Evolutionary conservation across 2,329 filamentous ascomycete genomes (phyloP), one percentile per base, ranked within the genome.

Genomic region (Fusarium avenaceum): DNA sequence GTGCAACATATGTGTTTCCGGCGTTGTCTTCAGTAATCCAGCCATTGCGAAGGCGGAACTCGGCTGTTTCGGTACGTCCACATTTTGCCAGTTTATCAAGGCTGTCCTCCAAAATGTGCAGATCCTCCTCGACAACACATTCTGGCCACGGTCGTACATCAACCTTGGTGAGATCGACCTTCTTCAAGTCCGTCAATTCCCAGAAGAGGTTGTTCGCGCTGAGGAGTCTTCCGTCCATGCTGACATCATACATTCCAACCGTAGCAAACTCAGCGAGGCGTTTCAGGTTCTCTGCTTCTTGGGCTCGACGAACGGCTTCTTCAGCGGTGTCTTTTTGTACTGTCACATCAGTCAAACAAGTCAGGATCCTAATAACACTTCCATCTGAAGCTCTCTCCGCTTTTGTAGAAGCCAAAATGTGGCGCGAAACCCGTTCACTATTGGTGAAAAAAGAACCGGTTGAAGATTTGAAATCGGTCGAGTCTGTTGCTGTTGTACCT

Each of bases 191-290:
- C 43, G 82, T 85, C 74, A 86, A 79, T 61, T 85, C 82, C 73
- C 81, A 86, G 67, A 86, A 87, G 14, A 84, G 79, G 19, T 84
- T 84, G 69, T 87, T 87, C 8, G 84, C 84, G 24, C 82, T 81
- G 5, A 85, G 74, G 9, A 86, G 74, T 4, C 81, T 80, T 14
- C 84, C 84, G 24, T 83, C 79, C n/a, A 82, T 76, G 57, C 83
- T 80, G 76, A 86, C 84, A 49, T 85, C 84, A 66, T 85, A 86
- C 82, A 86, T 83, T 52, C 84, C 84, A 13, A 86, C 84, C 0
- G 84, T 85, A 6, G 84, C 84, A 51, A 83, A 81, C 69, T 86
- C 83, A 9, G 84, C 83, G 77, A 86, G 85, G 43, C 84, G 81
- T 70, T 85, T 85, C 28, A 86, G 76, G 61, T 86, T 85, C 65